Conservation (phyloP, 2,329 filamentous ascomycete species). For the Tolypocladium endophyticum region DNA sequence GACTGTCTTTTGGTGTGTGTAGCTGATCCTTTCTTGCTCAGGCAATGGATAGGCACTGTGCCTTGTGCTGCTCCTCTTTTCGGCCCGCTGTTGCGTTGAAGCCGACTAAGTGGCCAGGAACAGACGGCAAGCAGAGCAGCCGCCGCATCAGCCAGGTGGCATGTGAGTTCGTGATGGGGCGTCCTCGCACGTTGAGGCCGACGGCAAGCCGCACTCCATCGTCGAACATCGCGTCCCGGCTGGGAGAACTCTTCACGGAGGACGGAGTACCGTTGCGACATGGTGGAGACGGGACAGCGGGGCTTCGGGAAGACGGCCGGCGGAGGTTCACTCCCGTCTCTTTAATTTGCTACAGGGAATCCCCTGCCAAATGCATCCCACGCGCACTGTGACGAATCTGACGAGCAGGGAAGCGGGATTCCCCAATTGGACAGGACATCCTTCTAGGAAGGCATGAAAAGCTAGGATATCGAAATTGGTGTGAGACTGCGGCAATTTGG, state of each 20-base stretch:
- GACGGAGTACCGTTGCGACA: not conserved
- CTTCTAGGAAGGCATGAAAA: not conserved
- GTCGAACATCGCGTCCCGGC: not conserved
- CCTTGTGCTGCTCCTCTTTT: not conserved
- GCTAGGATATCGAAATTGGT: not conserved
- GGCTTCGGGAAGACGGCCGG: not conserved
- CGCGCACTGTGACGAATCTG: not conserved
- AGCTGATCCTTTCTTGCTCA: not conserved
- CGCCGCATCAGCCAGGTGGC: slow-evolving; percentile 15
- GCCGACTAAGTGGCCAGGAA: not conserved
- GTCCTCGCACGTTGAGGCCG: not conserved
- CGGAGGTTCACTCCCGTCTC: not conserved
- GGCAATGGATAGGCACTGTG: not conserved
- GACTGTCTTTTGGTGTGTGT: not conserved
- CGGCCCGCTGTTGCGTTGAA: not conserved
- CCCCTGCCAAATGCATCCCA: not conserved
- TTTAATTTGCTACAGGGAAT: not conserved
- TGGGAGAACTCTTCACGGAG: not conserved
- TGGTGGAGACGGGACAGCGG: not conserved
- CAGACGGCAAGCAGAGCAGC: slow-evolving; percentile 10
- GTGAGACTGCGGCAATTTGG: not conserved
- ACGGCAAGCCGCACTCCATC: not conserved
- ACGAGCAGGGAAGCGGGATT: not conserved
- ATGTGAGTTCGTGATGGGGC: slow-evolving; percentile 13
- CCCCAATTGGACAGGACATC: not conserved